Percentiles rank a stretch among this genome's conserved stretches.
These are phyloP conservation scores for Apostasia ramifera DNA, from an alignment of 106 monocot species.

Conservation along the genomic window DNA sequence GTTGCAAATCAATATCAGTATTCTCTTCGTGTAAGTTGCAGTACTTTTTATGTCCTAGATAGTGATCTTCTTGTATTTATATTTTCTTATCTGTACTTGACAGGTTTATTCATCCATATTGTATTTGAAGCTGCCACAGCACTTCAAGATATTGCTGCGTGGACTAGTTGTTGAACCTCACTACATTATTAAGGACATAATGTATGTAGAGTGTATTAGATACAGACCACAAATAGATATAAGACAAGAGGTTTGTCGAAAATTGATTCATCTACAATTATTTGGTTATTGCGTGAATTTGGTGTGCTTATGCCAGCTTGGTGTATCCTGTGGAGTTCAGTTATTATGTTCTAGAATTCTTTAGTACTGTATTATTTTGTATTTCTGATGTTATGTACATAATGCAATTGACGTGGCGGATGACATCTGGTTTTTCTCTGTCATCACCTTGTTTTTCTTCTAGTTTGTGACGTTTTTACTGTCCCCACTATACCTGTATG, in stretches of 20 bases:
- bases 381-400: no score
- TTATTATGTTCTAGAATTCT: no score
- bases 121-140: constrained; percentile 58
- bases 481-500: no score
- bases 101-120: constrained; percentile 81
- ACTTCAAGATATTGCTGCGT: constrained; percentile 68
- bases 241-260: constrained; percentile 43
- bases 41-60: neutral
- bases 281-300: no score
- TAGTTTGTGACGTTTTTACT: no score
- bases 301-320: no score
- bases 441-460: no score
- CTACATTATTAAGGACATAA: constrained; percentile 50
- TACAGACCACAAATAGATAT: constrained; percentile 73
- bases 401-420: no score
- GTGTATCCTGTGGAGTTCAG: no score
- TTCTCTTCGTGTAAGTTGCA: constrained; percentile 71
- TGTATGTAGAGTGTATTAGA: constrained; percentile 64
- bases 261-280: constrained; percentile 4
- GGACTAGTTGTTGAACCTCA: constrained; percentile 52
- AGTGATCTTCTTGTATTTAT: constrained; percentile 3
- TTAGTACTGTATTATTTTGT: no score
- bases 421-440: no score
- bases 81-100: constrained; percentile 5
- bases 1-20: constrained; percentile 43